Evolutionary conservation across 495 filamentous ascomycete species (phyloP), one percentile per base, ranked within the genome.

Genomic region (Tuber indicum): DNA sequence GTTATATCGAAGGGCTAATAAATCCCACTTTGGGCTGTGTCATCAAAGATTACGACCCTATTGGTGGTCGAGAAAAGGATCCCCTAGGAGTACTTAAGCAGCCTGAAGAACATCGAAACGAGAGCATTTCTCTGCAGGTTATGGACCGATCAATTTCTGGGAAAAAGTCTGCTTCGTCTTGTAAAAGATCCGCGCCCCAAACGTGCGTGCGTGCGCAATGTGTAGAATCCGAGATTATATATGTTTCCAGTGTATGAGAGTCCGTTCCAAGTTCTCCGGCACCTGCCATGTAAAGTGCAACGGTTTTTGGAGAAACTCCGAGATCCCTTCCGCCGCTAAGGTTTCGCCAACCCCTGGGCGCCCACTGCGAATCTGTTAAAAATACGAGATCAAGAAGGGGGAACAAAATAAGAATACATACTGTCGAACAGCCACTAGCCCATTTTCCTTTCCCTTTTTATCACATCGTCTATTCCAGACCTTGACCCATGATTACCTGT

Each of bases 331-430:
- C 6, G 93, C 94, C 0, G 94, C 97, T 5, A 97, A 87, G 0
- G 94, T 97, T 86, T 97, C 96, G 71, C 94, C 94, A 1, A 92
- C 94, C 41, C 93, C 93, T 0, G 93, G 92, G 21, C 93, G 93
- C 0, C 94, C 94, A 85, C 85, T 86, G 62, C 39, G 16, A 42
- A 75, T 10, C 62, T 75, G 71, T 84, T 66, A 83, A 62, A 62
- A 62, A 62, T 32, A 3, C 26, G n/a, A 32, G n/a, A 32, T 32
- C 58, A 8, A 10, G 52, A 72, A 52, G 12, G n/a, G 44, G 26
- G 1, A 23, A 21, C n/a, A 8, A 45, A 58, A n/a, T 14, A 39
- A 49, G 3, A 69, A 71, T 23, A 83, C 84, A 70, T 75, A 83
- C 81, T 81, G 81, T 26, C 82, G 75, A 21, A 83, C 81, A 47